These are phyloP conservation scores for Exserohilum turcica DNA, from an alignment of 2,329 filamentous ascomycete species.

Conservation along the genomic window DNA sequence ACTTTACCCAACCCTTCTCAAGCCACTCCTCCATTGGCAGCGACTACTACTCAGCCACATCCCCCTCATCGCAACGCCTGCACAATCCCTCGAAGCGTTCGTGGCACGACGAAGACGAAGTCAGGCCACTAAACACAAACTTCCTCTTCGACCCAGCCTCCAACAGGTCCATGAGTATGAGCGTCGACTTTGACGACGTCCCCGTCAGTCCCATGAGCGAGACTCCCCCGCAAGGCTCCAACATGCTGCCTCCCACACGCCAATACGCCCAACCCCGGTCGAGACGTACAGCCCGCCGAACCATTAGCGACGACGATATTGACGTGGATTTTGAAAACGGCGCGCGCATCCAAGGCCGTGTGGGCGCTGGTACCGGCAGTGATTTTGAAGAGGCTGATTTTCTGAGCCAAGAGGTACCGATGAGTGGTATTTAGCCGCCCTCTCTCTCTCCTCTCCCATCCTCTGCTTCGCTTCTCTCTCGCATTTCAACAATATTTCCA, in stretches of 20 bases:
- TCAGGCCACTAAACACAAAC: conserved; percentile 25
- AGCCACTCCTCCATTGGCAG: conserved; percentile 35
- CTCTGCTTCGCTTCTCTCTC: neutral
- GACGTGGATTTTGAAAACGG: conserved; percentile 43
- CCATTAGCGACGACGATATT: conserved; percentile 30
- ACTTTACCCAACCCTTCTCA: conserved; percentile 43
- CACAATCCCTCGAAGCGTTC: conserved; percentile 51
- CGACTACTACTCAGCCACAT: conserved; percentile 33
- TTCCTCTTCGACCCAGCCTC: conserved; percentile 35
- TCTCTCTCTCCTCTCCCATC: too few species aligned
- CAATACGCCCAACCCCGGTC: conserved; percentile 41
- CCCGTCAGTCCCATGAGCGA: conserved; percentile 44
- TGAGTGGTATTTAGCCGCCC: conserved; percentile 36
- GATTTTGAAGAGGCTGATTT: conserved; percentile 76
- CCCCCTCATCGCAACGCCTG: conserved; percentile 16
- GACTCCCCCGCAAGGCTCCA: conserved; percentile 27
- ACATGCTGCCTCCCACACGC: conserved; percentile 29
- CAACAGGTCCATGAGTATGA: conserved; percentile 16
- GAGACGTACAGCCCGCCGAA: conserved; percentile 12
- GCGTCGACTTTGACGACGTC: conserved; percentile 37
- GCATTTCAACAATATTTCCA: neutral
- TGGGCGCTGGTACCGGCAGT: conserved; percentile 43
- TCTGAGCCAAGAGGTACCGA: conserved; percentile 40
- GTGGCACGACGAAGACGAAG: conserved; percentile 48
- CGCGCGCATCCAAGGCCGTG: conserved; percentile 42